Conservation (phyloP, 768 basidiomycete species). For the Amanita exitialis region DNA sequence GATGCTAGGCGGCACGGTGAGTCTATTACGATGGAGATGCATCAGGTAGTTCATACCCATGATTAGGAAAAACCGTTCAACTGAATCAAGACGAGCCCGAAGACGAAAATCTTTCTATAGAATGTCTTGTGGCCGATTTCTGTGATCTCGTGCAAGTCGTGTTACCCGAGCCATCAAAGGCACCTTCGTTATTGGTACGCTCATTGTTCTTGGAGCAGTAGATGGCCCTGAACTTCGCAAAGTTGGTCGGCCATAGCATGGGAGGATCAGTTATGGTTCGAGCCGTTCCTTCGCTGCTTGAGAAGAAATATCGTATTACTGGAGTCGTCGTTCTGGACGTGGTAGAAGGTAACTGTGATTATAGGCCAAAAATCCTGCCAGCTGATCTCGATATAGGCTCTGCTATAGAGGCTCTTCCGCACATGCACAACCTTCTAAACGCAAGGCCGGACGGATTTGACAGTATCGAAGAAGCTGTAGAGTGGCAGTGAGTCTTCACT, state of each 20-base stretch:
- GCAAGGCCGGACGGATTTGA: constrained; percentile 81
- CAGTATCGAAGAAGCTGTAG: constrained; percentile 75
- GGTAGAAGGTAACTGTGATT: constrained; percentile 57
- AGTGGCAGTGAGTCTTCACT: constrained; percentile 79
- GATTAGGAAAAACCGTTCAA: constrained; percentile 3
- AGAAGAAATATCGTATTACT: constrained; percentile 56
- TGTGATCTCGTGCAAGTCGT: constrained; percentile 56
- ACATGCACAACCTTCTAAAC: constrained; percentile 85
- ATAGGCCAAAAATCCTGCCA: background rate
- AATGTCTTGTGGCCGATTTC: constrained; percentile 65
- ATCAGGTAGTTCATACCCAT: background rate
- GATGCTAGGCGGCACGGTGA: constrained; percentile 87
- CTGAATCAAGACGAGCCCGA: constrained; percentile 10
- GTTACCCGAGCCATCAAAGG: constrained; percentile 50
- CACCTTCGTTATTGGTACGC: constrained; percentile 71
- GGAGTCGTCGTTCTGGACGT: constrained; percentile 83
- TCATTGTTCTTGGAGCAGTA: background rate
- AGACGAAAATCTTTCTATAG: constrained; percentile 58
- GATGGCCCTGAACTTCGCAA: constrained; percentile 1
- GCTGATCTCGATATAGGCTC: constrained; percentile 37
- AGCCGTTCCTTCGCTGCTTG: constrained; percentile 56
- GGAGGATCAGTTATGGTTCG: constrained; percentile 85
- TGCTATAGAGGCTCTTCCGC: constrained; percentile 85
- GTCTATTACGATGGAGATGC: constrained; percentile 13
- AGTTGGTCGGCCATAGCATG: constrained; percentile 95